phyloP scores from a whole-genome alignment of 2,329 filamentous ascomycete species.

The Curvularia lunata region DNA sequence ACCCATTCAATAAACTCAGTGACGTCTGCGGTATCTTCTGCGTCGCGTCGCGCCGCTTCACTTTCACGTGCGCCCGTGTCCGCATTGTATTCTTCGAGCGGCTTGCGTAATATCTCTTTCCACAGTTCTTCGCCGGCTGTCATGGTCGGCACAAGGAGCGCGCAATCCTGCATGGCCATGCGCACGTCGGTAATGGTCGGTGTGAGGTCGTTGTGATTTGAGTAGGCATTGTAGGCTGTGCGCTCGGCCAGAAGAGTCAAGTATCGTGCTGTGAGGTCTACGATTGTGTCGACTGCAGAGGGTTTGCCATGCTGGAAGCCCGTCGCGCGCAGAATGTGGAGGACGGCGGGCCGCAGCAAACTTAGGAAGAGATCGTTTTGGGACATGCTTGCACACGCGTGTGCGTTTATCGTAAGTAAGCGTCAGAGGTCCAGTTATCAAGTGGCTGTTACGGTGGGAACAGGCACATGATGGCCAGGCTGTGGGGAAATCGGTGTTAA shows the following conservation, averaged over 20 bases:
- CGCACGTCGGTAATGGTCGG: slow-evolving; percentile 78
- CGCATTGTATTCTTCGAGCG: slow-evolving; percentile 52
- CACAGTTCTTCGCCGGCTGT: slow-evolving; percentile 72
- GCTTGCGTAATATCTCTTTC: slow-evolving; percentile 57
- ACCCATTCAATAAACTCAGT: slow-evolving; percentile 83
- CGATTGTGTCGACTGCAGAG: slow-evolving; percentile 84
- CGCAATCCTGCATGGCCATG: slow-evolving; percentile 82
- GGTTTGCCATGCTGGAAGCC: slow-evolving; percentile 86
- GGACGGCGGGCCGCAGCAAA: slow-evolving; percentile 82
- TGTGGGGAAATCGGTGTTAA: slow-evolving; percentile 9
- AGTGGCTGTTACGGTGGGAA: slow-evolving; percentile 24
- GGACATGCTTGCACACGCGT: slow-evolving; percentile 41
- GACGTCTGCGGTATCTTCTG: slow-evolving; percentile 80
- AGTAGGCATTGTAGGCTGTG: slow-evolving; percentile 73
- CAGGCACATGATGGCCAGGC: slow-evolving; percentile 31
- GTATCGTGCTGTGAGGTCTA: slow-evolving; percentile 84
- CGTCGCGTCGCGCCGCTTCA: slow-evolving; percentile 55
- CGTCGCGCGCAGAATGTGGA: slow-evolving; percentile 89
- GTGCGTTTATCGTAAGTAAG: not conserved
- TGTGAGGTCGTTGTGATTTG: slow-evolving; percentile 70
- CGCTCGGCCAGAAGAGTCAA: slow-evolving; percentile 74
- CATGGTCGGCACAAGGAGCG: slow-evolving; percentile 73
- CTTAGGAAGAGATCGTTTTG: slow-evolving; percentile 67
- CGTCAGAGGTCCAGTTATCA: slow-evolving; percentile 22
- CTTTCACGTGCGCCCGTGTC: slow-evolving; percentile 49